Base-by-base conservation (phyloP, 2,329 filamentous ascomycete species). In the Stagonosporopsis rhizophila region DNA sequence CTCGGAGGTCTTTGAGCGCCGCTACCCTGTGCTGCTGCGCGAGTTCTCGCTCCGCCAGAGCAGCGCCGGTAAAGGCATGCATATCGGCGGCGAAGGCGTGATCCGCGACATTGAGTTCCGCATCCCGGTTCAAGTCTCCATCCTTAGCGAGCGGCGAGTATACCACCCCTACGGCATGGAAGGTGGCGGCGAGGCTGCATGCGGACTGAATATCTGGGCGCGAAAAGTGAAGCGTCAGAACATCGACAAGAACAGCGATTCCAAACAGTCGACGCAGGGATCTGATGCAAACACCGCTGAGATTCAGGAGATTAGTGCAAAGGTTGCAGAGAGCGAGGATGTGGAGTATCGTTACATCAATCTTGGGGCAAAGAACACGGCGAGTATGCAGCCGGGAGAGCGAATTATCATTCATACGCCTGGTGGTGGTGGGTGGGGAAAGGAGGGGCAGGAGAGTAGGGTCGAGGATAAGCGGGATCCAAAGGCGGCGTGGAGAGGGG, bases 201-300 rank as follows among this genome's bases (percentile, higher is more conserved):
- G 89, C 46, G 94, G 94, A 0, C 78, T 93, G 59, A 98, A 98
- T 66, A 80, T 96, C 41, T 98, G 94, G 94, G 87, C 96, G 28
- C 82, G 91, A 7, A 88, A 85, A 58, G 88, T 94, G 0, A 51
- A 56, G n/a, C 27, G 52, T 15, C 50, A 46, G 32, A 51, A 30
- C 11, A 9, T 72, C 9, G 70, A 73, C 34, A 40, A 61, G 44
- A 69, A 71, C 34, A 60, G 58, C 7, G 68, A 74, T 17, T 41
- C 50, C 6, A 65, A 66, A 17, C 60, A 58, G 9, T 59, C 61
- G 3, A 72, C 70, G 37, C 66, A 65, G 9, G 44, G 41, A 11
- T 52, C 53, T 2, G 56, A 58, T 12, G 44, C 54, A 1, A 80
- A 80, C 72, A 80, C 82, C 78, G 40, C 52, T 6, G 70, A 79